Conservation (phyloP, 495 filamentous ascomycete genomes). For the Xeromyces bisporus region DNA sequence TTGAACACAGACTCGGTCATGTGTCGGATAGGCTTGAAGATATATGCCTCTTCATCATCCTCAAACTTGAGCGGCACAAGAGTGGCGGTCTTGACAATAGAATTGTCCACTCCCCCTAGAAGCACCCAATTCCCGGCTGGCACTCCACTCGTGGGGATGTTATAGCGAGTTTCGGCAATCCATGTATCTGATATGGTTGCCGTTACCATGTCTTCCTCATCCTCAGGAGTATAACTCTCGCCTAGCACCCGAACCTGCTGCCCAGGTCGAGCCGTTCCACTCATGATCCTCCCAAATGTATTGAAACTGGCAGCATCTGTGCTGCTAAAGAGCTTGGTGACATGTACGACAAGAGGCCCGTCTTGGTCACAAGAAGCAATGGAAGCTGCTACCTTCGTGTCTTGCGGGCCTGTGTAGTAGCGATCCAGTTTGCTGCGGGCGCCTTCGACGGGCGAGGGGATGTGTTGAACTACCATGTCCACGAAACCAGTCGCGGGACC, state of each 20-base stretch:
- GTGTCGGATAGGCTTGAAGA: constrained; percentile 84
- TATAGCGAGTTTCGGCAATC: constrained; percentile 89
- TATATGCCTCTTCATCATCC: constrained; percentile 78
- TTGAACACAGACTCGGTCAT: constrained; percentile 97
- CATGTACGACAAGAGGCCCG: constrained; percentile 74
- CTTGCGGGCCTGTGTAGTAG: constrained; percentile 92
- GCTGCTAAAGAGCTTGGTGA: constrained; percentile 85
- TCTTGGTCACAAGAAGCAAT: constrained; percentile 76
- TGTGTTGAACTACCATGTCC: constrained; percentile 83
- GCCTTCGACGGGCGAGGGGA: constrained; percentile 74
- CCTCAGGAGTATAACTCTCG: constrained; percentile 89
- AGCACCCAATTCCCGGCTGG: constrained; percentile 94
- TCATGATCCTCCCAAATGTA: constrained; percentile 84
- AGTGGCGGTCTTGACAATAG: constrained; percentile 96
- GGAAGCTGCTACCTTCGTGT: constrained; percentile 62
- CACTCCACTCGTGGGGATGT: constrained; percentile 75
- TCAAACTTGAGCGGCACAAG: constrained; percentile 67
- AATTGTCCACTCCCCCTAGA: constrained; percentile 84
- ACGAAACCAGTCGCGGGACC: constrained; percentile 80
- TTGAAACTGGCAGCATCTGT: constrained; percentile 75
- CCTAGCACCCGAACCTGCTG: constrained; percentile 81
- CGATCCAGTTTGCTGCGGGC: constrained; percentile 57
- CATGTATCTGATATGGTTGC: constrained; percentile 81
- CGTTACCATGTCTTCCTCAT: constrained; percentile 91
- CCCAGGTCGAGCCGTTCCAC: constrained; percentile 70